Percentiles rank a stretch among this genome's conserved stretches.
These are phyloP conservation scores for Populus tomentosa DNA, from an alignment of 441 rosid species.

Conservation along the genomic window DNA sequence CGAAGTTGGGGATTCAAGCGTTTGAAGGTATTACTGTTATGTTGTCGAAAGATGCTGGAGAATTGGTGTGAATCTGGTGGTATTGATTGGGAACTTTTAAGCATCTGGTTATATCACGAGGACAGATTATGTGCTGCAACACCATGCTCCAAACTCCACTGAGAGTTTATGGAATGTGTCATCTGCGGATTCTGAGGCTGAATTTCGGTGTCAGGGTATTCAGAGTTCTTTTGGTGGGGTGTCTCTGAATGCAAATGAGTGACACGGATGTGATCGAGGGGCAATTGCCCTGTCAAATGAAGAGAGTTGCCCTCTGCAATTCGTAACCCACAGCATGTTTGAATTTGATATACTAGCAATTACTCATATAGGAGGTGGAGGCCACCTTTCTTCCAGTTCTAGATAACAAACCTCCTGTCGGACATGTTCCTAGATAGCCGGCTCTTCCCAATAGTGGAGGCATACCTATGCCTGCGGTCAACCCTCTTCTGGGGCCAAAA, in stretches of 20 bases:
- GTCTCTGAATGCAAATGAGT: conserved; percentile 25
- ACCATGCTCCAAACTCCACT: conserved; percentile 53
- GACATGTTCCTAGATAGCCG: conserved; percentile 26
- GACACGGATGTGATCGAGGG: conserved; percentile 25
- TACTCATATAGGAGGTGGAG: conserved; percentile 28
- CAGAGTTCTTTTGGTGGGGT: conserved; percentile 26
- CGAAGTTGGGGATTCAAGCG: conserved; percentile 19
- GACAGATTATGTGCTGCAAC: conserved; percentile 66
- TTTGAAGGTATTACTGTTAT: conserved; percentile 36
- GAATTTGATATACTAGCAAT: conserved; percentile 32
- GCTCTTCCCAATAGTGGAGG: conserved; percentile 42
- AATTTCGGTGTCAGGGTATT: conserved; percentile 48
- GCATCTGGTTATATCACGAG: conserved; percentile 53
- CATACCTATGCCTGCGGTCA: conserved; percentile 37
- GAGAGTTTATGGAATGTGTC: conserved; percentile 72
- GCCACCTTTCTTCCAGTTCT: conserved; percentile 36
- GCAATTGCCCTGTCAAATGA: conserved; percentile 53
- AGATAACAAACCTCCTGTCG: conserved; percentile 27
- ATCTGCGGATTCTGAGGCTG: conserved; percentile 73
- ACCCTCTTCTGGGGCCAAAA: conserved; percentile 37
- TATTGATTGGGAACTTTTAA: conserved; percentile 25
- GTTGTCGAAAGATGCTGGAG: conserved; percentile 36
- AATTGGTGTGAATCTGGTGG: conserved; percentile 39
- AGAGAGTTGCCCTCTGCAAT: conserved; percentile 45
- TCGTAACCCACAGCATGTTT: conserved; percentile 40